These are phyloP conservation scores for Circinella umbellata DNA, from an alignment of 371 early-diverging fungal genomes.

Conservation along the genomic window DNA sequence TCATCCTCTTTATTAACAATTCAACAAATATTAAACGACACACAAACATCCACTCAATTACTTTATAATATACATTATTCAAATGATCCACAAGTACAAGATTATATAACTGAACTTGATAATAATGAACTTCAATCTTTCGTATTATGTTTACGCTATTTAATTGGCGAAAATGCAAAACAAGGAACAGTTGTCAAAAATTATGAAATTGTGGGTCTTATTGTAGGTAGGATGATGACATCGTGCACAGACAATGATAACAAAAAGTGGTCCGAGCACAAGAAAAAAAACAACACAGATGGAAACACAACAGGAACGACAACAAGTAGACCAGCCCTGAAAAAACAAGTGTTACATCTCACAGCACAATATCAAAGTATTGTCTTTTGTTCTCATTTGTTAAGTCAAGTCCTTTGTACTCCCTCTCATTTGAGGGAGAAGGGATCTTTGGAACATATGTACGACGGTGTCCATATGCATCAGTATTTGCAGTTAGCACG, in stretches of 20 bases:
- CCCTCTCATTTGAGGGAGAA: constrained; percentile 14
- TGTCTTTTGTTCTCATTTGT: constrained; percentile 36
- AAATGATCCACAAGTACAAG: not conserved
- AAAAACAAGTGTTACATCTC: constrained; percentile 37
- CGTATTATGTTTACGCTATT: constrained; percentile 41
- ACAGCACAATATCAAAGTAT: constrained; percentile 43
- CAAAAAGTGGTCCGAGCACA: constrained; percentile 7
- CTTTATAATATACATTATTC: constrained; percentile 8
- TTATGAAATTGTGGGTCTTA: constrained; percentile 41
- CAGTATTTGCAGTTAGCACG: constrained; percentile 33
- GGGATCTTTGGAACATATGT: constrained; percentile 29
- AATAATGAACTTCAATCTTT: constrained; percentile 19
- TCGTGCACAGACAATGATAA: not conserved
- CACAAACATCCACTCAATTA: not conserved
- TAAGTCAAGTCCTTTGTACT: constrained; percentile 35
- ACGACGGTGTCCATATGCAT: constrained; percentile 15
- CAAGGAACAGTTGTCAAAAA: constrained; percentile 26
- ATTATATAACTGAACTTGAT: not conserved
- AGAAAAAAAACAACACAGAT: not conserved
- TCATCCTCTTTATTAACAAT: not conserved
- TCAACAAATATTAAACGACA: not conserved
- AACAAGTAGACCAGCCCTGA: constrained; percentile 25
- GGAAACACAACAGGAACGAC: too few species aligned
- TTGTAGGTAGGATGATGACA: constrained; percentile 26
- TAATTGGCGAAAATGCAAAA: constrained; percentile 24